A percentile compares a stretch with the other conserved stretches of the same genome.
phyloP scores from a whole-genome alignment of 2,329 filamentous ascomycete genomes.

The Coleophoma crateriformis region DNA sequence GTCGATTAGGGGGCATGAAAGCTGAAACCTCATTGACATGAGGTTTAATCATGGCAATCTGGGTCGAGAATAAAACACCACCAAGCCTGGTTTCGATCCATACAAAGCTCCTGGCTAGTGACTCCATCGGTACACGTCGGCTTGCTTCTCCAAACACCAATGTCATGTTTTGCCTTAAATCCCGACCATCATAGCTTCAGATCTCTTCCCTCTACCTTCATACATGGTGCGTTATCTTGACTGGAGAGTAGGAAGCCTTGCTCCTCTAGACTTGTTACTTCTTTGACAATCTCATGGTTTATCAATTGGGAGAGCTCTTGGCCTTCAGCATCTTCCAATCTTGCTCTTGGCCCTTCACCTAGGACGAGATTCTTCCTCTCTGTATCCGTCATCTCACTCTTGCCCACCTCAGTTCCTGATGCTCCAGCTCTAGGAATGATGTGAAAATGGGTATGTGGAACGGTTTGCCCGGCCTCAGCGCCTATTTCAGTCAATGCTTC shows the following conservation, averaged over 20 bases:
- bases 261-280: not conserved
- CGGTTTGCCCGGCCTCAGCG: constrained; percentile 81
- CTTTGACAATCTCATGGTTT: not conserved
- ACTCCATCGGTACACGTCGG: too few relatives aligned
- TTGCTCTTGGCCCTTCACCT: constrained; percentile 9
- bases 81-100: too few relatives aligned
- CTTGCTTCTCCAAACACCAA: too few relatives aligned
- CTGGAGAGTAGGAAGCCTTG: not conserved
- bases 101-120: too few relatives aligned
- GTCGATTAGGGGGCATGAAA: too few relatives aligned
- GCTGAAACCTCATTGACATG: too few relatives aligned
- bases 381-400: constrained; percentile 9
- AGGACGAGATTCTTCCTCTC: constrained; percentile 12
- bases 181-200: too few relatives aligned
- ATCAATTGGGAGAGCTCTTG: not conserved
- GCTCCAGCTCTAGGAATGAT: constrained; percentile 61
- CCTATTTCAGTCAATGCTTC: constrained; percentile 33
- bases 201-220: not conserved
- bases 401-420: constrained; percentile 1
- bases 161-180: too few relatives aligned
- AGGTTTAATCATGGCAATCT: too few relatives aligned
- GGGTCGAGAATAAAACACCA: too few relatives aligned
- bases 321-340: constrained; percentile 9
- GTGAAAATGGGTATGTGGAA: constrained; percentile 89
- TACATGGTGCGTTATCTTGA: not conserved